Percentiles rank a stretch among this genome's conserved stretches.
phyloP scores from a whole-genome alignment of 2,329 filamentous ascomycete genomes.

The Shiraia bambusicola region DNA sequence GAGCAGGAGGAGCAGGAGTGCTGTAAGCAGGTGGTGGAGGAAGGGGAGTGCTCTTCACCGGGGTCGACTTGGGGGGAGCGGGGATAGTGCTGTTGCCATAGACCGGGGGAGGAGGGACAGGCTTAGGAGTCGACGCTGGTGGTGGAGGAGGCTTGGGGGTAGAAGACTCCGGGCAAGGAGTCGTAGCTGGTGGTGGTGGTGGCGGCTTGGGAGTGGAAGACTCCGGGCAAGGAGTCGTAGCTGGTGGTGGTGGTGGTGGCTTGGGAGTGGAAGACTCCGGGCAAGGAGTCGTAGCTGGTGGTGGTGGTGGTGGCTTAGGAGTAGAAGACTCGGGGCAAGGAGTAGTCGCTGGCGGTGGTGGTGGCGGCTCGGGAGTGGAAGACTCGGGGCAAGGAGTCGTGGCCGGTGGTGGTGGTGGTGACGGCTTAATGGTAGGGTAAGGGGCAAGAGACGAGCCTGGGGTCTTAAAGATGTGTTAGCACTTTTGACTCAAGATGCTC shows the following conservation, averaged over 20 bases:
- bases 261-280: constrained; percentile 3
- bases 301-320: neutral
- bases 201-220: neutral
- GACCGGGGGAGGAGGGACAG: constrained; percentile 5
- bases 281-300: constrained; percentile 4
- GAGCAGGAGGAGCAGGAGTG: constrained; percentile 4
- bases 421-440: neutral
- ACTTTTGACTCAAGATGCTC: too few species aligned
- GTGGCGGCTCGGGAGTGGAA: neutral
- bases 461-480: too few species aligned
- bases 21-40: constrained; percentile 3
- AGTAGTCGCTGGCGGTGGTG: constrained; percentile 1
- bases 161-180: neutral
- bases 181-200: constrained; percentile 4
- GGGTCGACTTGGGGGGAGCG: neutral
- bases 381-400: constrained; percentile 11
- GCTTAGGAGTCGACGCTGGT: constrained; percentile 7
- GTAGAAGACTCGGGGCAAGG: neutral
- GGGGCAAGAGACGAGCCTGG: too few species aligned
- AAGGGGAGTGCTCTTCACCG: neutral
- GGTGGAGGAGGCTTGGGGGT: constrained; percentile 13
- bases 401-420: constrained; percentile 1
- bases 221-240: constrained; percentile 11
- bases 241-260: constrained; percentile 2
- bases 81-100: constrained; percentile 4